Evolutionary conservation across 2,329 filamentous ascomycete species (phyloP).

Genomic region (Truncatella angustata): DNA sequence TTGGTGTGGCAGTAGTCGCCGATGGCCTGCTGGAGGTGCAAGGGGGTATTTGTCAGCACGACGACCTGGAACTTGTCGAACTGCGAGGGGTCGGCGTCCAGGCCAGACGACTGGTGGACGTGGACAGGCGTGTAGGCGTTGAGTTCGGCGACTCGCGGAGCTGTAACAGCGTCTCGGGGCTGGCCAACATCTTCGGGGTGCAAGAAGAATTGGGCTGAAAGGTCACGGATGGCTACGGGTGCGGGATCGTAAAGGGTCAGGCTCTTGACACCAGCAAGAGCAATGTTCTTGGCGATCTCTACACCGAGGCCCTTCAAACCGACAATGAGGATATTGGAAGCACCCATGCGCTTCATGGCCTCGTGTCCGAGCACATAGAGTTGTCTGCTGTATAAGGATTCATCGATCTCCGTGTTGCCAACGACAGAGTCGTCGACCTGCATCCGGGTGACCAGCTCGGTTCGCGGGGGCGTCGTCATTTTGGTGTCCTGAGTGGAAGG

Average conservation of each 20-base stretch:
- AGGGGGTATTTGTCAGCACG: conserved; percentile 80
- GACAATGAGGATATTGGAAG: conserved; percentile 89
- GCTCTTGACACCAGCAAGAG: conserved; percentile 96
- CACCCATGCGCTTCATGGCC: conserved; percentile 99
- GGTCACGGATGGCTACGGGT: conserved; percentile 78
- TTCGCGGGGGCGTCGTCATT: conserved; percentile 45
- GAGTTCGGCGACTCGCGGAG: conserved; percentile 86
- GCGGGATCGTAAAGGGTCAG: conserved; percentile 89
- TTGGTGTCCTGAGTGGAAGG: conserved; percentile 42
- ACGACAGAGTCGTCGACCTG: conserved; percentile 62
- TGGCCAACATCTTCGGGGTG: conserved; percentile 86
- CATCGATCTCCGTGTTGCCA: conserved; percentile 62
- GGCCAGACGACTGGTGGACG: conserved; percentile 63
- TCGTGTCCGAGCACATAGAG: conserved; percentile 70
- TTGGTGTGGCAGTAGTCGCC: conserved; percentile 94
- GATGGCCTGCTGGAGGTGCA: conserved; percentile 78
- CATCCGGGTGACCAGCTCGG: conserved; percentile 63
- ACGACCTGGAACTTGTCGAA: conserved; percentile 91
- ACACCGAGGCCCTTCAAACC: conserved; percentile 93
- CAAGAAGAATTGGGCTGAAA: conserved; percentile 97
- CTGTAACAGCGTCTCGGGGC: conserved; percentile 81
- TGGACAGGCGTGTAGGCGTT: conserved; percentile 94
- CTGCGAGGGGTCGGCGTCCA: conserved; percentile 74
- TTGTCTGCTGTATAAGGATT: conserved; percentile 72
- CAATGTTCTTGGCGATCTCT: conserved; percentile 98